Conservation (phyloP, 257 asterid genomes). For the Nicotiana tabacum region DNA sequence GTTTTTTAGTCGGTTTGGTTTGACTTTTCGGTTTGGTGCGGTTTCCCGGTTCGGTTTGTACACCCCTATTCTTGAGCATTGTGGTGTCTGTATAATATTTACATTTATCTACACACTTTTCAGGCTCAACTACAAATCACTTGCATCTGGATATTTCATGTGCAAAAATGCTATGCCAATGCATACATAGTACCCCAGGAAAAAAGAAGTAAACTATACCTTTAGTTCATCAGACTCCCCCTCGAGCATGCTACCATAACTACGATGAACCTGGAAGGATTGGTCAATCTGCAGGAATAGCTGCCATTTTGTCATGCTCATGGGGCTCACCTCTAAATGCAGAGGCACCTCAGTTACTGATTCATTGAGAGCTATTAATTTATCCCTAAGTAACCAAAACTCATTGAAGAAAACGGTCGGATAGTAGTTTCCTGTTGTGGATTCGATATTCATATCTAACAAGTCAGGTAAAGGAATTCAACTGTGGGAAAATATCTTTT, state of each 20-base stretch:
- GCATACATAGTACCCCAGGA: neutral
- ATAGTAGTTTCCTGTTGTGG: constrained; percentile 74
- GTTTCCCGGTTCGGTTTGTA: too few relatives aligned
- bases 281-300: constrained; percentile 92
- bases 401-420: constrained; percentile 89
- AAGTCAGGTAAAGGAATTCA: constrained; percentile 48
- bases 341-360: constrained; percentile 77
- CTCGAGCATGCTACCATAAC: constrained; percentile 95
- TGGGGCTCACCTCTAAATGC: constrained; percentile 86
- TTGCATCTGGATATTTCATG: neutral
- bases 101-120: neutral
- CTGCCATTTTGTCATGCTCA: constrained; percentile 99
- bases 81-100: neutral
- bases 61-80: neutral
- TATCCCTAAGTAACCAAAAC: constrained; percentile 93
- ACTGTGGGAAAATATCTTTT: neutral
- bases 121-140: neutral
- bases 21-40: too few relatives aligned
- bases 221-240: constrained; percentile 99
- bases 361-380: constrained; percentile 66
- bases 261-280: constrained; percentile 90
- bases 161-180: neutral
- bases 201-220: constrained; percentile 33
- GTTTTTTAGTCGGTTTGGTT: too few relatives aligned
- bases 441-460: constrained; percentile 64